Evolutionary conservation across 169 alveolate species (phyloP).

Genomic region (Eimeria falciformis): DNA sequence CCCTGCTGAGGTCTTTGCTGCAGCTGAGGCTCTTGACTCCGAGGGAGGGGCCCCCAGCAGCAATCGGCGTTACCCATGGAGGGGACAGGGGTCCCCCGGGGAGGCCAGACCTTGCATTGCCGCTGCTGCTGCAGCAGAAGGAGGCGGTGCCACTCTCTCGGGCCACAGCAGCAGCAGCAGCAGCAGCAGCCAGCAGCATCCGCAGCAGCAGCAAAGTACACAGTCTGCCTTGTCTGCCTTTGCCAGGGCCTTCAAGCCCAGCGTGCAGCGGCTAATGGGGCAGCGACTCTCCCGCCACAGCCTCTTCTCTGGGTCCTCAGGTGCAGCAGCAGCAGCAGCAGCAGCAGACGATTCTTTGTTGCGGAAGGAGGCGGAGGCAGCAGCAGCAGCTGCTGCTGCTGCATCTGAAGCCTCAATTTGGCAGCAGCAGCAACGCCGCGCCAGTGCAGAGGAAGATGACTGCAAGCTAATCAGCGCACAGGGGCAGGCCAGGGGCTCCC

Average conservation of each 20-base stretch:
- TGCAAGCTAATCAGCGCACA: constrained; percentile 1
- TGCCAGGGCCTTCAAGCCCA: not conserved
- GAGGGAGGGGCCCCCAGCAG: not conserved
- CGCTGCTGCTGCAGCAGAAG: not conserved
- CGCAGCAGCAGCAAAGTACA: not conserved
- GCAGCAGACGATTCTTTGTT: not conserved
- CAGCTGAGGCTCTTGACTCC: not conserved
- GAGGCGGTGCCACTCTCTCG: not conserved
- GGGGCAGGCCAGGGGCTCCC: not conserved
- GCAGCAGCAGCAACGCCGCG: constrained; percentile 55
- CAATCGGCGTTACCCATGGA: not conserved
- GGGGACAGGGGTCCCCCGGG: not conserved
- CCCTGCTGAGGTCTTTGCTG: not conserved
- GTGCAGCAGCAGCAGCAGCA: constrained; percentile 26
- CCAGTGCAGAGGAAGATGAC: not conserved
- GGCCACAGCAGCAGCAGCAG: constrained; percentile 4
- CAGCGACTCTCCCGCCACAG: constrained; percentile 8
- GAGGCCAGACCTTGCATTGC: not conserved
- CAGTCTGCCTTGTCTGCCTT: constrained; percentile 8
- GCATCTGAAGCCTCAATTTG: constrained; percentile 32
- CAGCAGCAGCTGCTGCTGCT: constrained; percentile 48
- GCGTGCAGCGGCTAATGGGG: constrained; percentile 19
- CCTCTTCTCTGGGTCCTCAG: not conserved
- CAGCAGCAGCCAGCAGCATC: constrained; percentile 35
- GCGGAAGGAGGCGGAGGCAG: not conserved